Evolutionary conservation across 2,329 filamentous ascomycete genomes (phyloP).

Genomic region (Epichloe typhina): DNA sequence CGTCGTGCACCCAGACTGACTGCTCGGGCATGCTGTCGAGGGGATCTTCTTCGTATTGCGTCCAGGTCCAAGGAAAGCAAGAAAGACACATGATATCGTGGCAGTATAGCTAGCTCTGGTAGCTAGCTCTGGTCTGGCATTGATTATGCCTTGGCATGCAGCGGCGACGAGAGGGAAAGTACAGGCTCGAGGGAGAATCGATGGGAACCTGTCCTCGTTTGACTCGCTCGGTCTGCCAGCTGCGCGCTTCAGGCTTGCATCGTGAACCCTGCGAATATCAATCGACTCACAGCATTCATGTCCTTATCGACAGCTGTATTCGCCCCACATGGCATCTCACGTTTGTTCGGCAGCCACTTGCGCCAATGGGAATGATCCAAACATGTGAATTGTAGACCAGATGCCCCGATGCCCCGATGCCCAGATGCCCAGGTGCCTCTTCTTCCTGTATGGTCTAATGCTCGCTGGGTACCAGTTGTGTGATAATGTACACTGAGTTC

Average conservation of each 20-base stretch:
- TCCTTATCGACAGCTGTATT: background rate
- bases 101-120: background rate
- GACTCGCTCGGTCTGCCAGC: background rate
- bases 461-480: conserved; percentile 28
- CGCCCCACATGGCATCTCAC: background rate
- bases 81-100: conserved; percentile 36
- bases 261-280: background rate
- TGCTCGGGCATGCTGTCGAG: conserved; percentile 25
- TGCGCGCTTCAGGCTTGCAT: background rate
- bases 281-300: background rate
- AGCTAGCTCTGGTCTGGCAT: background rate
- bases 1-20: conserved; percentile 28
- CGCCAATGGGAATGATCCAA: conserved; percentile 3
- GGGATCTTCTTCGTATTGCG: conserved; percentile 30
- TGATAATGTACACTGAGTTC: conserved; percentile 40
- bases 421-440: conserved; percentile 17
- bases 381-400: conserved; percentile 17
- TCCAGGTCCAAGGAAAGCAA: conserved; percentile 38
- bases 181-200: too few relatives aligned
- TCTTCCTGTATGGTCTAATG: conserved; percentile 30
- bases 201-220: background rate
- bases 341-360: background rate
- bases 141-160: background rate
- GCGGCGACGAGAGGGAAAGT: too few relatives aligned
- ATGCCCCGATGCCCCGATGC: conserved; percentile 13